Evolutionary conservation across 257 asterid genomes (phyloP).

Genomic region (Anisodus acutangulus): DNA sequence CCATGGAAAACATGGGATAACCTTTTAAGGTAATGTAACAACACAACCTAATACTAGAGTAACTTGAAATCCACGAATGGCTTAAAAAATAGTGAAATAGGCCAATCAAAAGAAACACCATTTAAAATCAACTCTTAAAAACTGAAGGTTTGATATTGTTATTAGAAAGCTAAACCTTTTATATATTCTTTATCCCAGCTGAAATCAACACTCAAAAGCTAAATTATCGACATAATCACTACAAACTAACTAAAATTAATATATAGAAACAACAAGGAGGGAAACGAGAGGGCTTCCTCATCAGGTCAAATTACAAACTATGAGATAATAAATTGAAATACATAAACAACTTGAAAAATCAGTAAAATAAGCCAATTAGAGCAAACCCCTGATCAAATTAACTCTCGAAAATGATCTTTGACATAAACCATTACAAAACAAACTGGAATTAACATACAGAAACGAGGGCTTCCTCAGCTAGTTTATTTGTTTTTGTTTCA

Average conservation of each 20-base stretch:
- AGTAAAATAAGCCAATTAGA: neutral
- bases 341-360: neutral
- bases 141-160: too few species aligned
- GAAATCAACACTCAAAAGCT: neutral
- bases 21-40: neutral
- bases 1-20: neutral
- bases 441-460: neutral
- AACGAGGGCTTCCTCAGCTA: neutral
- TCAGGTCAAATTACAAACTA: too few species aligned
- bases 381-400: neutral
- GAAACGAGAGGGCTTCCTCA: too few species aligned
- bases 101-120: neutral
- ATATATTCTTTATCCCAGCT: neutral
- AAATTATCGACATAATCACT: too few species aligned
- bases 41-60: neutral
- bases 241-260: too few species aligned
- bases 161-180: neutral
- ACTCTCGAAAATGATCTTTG: neutral
- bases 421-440: neutral
- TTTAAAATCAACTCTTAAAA: neutral
- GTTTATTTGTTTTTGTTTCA: too few species aligned
- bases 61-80: neutral
- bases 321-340: neutral
- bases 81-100: neutral
- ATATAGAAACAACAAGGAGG: too few species aligned